Conservation (phyloP, 495 filamentous ascomycete species). For the Trichoderma virens region DNA sequence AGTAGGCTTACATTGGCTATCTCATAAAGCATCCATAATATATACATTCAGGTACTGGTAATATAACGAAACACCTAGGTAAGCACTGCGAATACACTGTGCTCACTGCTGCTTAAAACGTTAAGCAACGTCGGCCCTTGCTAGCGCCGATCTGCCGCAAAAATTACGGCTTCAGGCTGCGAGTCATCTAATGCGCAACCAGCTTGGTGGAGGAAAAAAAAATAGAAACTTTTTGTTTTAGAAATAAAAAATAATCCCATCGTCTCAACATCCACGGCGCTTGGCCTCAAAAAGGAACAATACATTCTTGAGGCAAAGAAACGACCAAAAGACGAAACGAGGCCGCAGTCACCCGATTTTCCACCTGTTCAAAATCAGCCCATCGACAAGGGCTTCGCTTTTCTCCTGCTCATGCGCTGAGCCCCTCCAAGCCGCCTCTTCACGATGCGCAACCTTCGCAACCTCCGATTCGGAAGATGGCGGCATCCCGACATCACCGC, state of each 20-base stretch:
- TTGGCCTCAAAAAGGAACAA: not conserved
- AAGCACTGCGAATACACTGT: too few species aligned
- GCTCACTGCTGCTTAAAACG: too few species aligned
- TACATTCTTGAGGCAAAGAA: not conserved
- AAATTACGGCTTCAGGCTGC: not conserved
- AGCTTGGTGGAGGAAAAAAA: not conserved
- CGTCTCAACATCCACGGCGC: not conserved
- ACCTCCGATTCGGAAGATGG: slow-evolving; percentile 56
- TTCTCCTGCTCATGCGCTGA: not conserved
- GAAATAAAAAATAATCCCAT: not conserved
- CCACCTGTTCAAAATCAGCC: not conserved
- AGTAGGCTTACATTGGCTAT: too few species aligned
- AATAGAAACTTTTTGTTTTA: not conserved
- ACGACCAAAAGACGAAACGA: not conserved
- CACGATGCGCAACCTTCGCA: slow-evolving; percentile 72
- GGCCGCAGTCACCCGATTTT: slow-evolving; percentile 1
- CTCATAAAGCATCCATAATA: too few species aligned
- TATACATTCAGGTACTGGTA: too few species aligned
- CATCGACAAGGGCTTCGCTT: not conserved
- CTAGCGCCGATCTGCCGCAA: slow-evolving; percentile 3
- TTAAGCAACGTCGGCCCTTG: not conserved
- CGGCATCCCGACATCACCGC: slow-evolving; percentile 53
- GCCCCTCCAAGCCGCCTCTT: not conserved
- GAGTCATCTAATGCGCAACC: not conserved
- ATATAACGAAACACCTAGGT: too few species aligned